Evolutionary conservation across 2,329 filamentous ascomycete genomes (phyloP).

Genomic region (Blastomyces emzantsi): DNA sequence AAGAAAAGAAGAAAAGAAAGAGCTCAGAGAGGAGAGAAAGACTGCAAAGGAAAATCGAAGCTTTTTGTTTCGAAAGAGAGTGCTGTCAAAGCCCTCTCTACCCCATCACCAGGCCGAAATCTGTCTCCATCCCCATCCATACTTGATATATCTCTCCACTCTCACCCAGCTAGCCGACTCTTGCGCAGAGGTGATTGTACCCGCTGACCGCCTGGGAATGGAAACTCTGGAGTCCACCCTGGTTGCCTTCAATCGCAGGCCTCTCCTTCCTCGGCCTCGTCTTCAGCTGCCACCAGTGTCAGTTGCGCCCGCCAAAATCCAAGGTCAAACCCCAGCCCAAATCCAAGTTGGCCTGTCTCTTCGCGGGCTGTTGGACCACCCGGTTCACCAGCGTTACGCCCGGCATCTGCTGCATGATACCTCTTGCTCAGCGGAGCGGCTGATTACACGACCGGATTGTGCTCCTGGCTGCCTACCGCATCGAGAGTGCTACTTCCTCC

Average conservation of each 20-base stretch:
- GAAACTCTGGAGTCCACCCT: constrained; percentile 5
- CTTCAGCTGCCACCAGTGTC: neutral
- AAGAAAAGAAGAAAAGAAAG: neutral
- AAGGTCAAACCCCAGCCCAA: neutral
- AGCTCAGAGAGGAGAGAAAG: neutral
- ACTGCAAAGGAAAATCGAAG: neutral
- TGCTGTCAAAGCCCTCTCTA: neutral
- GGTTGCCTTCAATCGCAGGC: neutral
- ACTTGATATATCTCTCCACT: neutral
- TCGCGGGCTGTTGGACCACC: neutral
- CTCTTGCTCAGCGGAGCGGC: neutral
- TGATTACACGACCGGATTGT: neutral
- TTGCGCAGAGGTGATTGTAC: neutral
- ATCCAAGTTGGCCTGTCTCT: neutral
- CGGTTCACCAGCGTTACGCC: neutral
- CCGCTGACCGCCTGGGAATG: constrained; percentile 12
- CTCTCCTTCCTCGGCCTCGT: constrained; percentile 1
- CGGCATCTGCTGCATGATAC: constrained; percentile 1
- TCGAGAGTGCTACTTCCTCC: neutral
- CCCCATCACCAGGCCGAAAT: neutral
- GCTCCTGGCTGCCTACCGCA: neutral
- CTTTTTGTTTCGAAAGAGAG: neutral
- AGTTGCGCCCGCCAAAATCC: neutral
- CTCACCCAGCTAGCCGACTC: neutral
- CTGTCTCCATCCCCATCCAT: neutral